phyloP scores from a whole-genome alignment of 768 basidiomycete species.

The Lentinula edodes region DNA sequence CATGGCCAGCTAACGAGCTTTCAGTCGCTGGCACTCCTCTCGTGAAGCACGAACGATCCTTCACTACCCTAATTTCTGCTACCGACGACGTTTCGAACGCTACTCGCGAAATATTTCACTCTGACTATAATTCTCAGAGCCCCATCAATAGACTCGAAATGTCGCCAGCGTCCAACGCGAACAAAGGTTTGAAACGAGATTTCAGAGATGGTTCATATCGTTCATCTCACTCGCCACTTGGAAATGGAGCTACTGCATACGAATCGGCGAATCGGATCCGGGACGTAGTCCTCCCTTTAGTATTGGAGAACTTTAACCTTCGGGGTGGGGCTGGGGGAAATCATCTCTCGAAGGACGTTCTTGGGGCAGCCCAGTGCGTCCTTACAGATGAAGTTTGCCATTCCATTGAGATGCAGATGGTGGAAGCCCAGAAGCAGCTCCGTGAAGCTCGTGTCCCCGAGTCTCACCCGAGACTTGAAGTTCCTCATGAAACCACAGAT shows the following conservation, averaged over 20 bases:
- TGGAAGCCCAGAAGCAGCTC: slow-evolving; percentile 6
- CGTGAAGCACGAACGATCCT: background rate
- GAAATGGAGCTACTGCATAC: background rate
- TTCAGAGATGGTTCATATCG: background rate
- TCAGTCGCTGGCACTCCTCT: background rate
- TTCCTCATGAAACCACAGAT: background rate
- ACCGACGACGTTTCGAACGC: background rate
- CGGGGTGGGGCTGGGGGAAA: slow-evolving; percentile 2
- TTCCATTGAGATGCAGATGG: slow-evolving; percentile 11
- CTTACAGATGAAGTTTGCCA: slow-evolving; percentile 21
- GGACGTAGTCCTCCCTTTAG: slow-evolving; percentile 10
- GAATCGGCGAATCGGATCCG: background rate
- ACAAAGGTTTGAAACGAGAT: background rate
- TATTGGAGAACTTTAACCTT: slow-evolving; percentile 14
- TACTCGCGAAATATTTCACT: background rate
- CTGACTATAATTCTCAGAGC: background rate
- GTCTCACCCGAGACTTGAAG: background rate
- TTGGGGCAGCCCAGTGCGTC: slow-evolving; percentile 12
- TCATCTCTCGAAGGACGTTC: slow-evolving; percentile 4
- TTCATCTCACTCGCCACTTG: background rate
- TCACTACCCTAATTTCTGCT: background rate
- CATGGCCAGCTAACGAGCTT: background rate
- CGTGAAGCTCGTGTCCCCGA: background rate
- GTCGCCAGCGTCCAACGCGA: background rate
- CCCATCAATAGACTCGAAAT: background rate